Evolutionary conservation across 345 rosid genomes (phyloP).

Genomic region (Aegle marmelos): DNA sequence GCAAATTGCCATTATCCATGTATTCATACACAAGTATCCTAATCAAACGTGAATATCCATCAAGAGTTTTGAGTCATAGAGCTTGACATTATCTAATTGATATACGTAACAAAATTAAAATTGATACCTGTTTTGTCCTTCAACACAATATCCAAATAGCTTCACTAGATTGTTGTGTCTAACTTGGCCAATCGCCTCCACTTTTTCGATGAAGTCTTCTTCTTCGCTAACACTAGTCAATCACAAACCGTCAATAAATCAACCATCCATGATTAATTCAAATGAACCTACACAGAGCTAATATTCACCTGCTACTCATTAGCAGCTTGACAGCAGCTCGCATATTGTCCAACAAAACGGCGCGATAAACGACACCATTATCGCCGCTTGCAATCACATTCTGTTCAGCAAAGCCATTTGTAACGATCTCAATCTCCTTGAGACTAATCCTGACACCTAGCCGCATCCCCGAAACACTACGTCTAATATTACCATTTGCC

Average conservation of each 20-base stretch:
- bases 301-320: constrained; percentile 36
- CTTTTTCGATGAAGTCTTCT: constrained; percentile 43
- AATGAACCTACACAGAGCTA: not conserved
- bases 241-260: not conserved
- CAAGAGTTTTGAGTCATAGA: not conserved
- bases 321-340: constrained; percentile 60
- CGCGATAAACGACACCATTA: constrained; percentile 44
- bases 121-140: constrained; percentile 54
- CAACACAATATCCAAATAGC: constrained; percentile 63
- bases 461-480: constrained; percentile 6
- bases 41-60: constrained; percentile 1
- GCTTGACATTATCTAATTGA: no score
- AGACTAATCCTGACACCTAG: constrained; percentile 30
- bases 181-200: constrained; percentile 46
- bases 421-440: constrained; percentile 44
- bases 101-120: not conserved
- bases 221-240: constrained; percentile 32
- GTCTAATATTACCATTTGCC: not conserved
- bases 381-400: constrained; percentile 56
- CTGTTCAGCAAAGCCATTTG: constrained; percentile 49
- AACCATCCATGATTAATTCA: not conserved
- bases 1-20: constrained; percentile 65
- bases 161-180: constrained; percentile 67
- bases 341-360: constrained; percentile 40
- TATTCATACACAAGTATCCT: constrained; percentile 74